These are phyloP conservation scores for Nitzschia sp. DNA, from an alignment of 108 stramenopile genomes.

Conservation along the genomic window DNA sequence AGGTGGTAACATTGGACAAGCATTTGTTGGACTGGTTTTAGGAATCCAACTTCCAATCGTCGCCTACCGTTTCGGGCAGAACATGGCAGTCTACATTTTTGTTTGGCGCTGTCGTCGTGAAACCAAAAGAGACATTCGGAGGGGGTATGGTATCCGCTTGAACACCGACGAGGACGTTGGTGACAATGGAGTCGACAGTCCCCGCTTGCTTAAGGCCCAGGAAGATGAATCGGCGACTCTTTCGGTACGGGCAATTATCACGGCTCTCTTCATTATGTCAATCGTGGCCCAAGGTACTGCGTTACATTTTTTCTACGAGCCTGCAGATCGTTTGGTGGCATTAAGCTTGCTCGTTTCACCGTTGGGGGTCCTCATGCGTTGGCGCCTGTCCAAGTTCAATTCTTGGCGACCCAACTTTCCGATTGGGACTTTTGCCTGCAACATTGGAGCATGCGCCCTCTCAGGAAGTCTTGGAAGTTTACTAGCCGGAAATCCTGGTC, in stretches of 20 bases:
- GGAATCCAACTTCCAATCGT: conserved; percentile 79
- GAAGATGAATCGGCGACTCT: conserved; percentile 47
- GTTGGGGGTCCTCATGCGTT: conserved; percentile 73
- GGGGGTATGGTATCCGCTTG: conserved; percentile 75
- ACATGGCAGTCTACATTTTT: conserved; percentile 80
- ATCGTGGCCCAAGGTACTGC: conserved; percentile 55
- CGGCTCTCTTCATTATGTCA: conserved; percentile 65
- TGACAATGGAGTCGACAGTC: background rate
- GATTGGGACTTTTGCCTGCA: conserved; percentile 80
- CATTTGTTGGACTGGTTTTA: conserved; percentile 67
- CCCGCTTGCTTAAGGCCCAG: conserved; percentile 7
- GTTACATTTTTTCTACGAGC: conserved; percentile 57
- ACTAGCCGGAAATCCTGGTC: conserved; percentile 76
- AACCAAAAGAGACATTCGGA: conserved; percentile 51
- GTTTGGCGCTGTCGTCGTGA: conserved; percentile 79
- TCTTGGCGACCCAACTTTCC: conserved; percentile 72
- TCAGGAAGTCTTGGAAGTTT: conserved; percentile 68
- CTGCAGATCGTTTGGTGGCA: conserved; percentile 59
- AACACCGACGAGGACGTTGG: conserved; percentile 42
- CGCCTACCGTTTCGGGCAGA: conserved; percentile 80
- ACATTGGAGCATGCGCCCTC: conserved; percentile 74
- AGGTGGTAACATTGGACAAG: conserved; percentile 62
- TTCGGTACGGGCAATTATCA: conserved; percentile 69
- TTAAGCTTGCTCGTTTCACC: conserved; percentile 80
- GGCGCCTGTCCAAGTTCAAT: conserved; percentile 71